Evolutionary conservation across 2,329 filamentous ascomycete genomes (phyloP), one percentile per base, ranked within the genome.

Genomic region (Aureobasidium vineae): DNA sequence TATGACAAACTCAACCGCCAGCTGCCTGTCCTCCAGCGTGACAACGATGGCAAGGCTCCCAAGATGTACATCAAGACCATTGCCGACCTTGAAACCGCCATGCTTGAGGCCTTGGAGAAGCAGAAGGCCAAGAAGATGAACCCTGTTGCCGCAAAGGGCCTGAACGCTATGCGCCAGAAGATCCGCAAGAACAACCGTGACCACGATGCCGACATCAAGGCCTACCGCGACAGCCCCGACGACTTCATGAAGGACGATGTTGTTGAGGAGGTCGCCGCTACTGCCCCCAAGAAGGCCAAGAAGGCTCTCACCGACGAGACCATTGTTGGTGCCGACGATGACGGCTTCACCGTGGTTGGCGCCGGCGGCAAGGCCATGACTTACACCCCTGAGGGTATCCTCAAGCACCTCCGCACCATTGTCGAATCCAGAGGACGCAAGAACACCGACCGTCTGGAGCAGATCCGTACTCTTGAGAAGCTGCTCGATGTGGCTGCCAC

Each of bases 71-170:
- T 99, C 80, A 93, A 95, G 82, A 89, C 90, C 71, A 87, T 98
- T 71, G 90, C 94, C 73, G 94, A 99, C 76, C 84, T 99, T 70
- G 95, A 99, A 81, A 93, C 96, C 74, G 87, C 90, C 76, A 90
- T 97, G 85, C 93, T 93, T 77, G 96, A 99, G 83, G 89, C 93
- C 28, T 86, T 96, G 71, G 88, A 92, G 74, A 97, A 97, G 85
- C 91, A 96, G 77, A 99, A 99, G 84, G 88, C 89, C 70, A 97
- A 97, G 87, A 98, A 97, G 86, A 97, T 98, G 93, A 99, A 97
- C 82, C 92, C 93, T 69, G 95, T 89, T 76, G 96, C 94, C 77
- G 90, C 92, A 71, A 91, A 92, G 80, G 92, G 93, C 75, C 86
- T 99, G 75, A 99, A 98, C 79, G 92, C 93, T 69, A 91, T 98